phyloP scores from a whole-genome alignment of 352 stramenopile genomes.

The Globisporangium echinulatum region DNA sequence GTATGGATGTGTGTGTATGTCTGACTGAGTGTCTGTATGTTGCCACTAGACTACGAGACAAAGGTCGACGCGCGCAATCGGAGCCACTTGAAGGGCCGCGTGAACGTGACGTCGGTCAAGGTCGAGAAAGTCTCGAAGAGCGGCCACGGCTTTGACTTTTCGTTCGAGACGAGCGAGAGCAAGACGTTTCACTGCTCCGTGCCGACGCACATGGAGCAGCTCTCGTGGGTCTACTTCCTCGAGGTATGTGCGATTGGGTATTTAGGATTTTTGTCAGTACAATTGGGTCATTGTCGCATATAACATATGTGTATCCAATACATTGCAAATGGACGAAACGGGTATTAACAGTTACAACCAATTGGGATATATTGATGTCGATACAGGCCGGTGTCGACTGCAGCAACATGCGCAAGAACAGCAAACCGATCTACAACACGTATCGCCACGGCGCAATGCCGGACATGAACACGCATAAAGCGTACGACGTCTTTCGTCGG shows the following conservation, averaged over 20 bases:
- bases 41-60: slow-evolving; percentile 68
- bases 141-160: slow-evolving; percentile 78
- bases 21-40: not conserved
- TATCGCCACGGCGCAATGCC: slow-evolving; percentile 63
- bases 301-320: too few species aligned
- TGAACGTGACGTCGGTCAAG: slow-evolving; percentile 73
- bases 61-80: slow-evolving; percentile 85
- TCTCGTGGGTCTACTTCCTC: slow-evolving; percentile 82
- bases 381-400: slow-evolving; percentile 58
- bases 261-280: not conserved
- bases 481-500: slow-evolving; percentile 71
- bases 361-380: too few species aligned
- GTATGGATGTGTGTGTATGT: too few species aligned
- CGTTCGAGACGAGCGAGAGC: slow-evolving; percentile 77
- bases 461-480: slow-evolving; percentile 71
- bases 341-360: not conserved
- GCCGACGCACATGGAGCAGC: slow-evolving; percentile 73
- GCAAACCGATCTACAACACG: slow-evolving; percentile 75
- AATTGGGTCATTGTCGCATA: too few species aligned
- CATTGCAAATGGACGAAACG: not conserved
- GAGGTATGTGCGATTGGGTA: slow-evolving; percentile 29
- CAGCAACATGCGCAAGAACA: slow-evolving; percentile 80
- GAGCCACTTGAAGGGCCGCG: slow-evolving; percentile 77
- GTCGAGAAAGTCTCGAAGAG: slow-evolving; percentile 75
- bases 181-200: slow-evolving; percentile 83